Evolutionary conservation across 2,329 filamentous ascomycete species (phyloP).

Genomic region (Zymoseptoria ardabiliae): DNA sequence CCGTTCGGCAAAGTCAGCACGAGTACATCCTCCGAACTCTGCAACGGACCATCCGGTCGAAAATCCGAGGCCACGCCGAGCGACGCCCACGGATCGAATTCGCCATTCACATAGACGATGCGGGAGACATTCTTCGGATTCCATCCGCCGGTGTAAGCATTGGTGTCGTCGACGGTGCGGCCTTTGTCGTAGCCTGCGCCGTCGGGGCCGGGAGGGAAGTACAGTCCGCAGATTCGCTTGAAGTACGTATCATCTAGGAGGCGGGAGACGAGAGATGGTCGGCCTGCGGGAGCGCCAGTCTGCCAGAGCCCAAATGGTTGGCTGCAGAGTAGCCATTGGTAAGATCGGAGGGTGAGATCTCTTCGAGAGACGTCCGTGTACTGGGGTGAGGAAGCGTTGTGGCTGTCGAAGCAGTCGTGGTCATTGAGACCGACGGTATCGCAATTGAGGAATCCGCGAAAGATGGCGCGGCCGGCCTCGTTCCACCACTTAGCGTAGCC

Average conservation of each 20-base stretch:
- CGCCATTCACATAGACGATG: constrained; percentile 52
- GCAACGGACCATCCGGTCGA: constrained; percentile 49
- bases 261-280: constrained; percentile 44
- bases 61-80: constrained; percentile 46
- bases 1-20: constrained; percentile 48
- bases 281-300: constrained; percentile 42
- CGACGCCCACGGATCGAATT: constrained; percentile 54
- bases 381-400: constrained; percentile 43
- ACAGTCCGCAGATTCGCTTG: constrained; percentile 48
- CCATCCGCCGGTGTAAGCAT: constrained; percentile 52
- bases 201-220: constrained; percentile 45
- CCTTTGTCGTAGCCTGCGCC: constrained; percentile 44
- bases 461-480: constrained; percentile 37
- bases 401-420: constrained; percentile 46
- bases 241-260: constrained; percentile 47
- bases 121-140: constrained; percentile 46
- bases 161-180: constrained; percentile 43
- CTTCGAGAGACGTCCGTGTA: constrained; percentile 44
- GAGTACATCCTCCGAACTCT: constrained; percentile 41
- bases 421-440: constrained; percentile 22
- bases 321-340: constrained; percentile 56
- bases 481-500: constrained; percentile 51
- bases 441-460: constrained; percentile 41
- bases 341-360: constrained; percentile 47
- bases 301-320: constrained; percentile 54